Percentiles rank a stretch among this genome's conserved stretches.
phyloP scores from a whole-genome alignment of 768 basidiomycete genomes.

The Lactarius sp. region DNA sequence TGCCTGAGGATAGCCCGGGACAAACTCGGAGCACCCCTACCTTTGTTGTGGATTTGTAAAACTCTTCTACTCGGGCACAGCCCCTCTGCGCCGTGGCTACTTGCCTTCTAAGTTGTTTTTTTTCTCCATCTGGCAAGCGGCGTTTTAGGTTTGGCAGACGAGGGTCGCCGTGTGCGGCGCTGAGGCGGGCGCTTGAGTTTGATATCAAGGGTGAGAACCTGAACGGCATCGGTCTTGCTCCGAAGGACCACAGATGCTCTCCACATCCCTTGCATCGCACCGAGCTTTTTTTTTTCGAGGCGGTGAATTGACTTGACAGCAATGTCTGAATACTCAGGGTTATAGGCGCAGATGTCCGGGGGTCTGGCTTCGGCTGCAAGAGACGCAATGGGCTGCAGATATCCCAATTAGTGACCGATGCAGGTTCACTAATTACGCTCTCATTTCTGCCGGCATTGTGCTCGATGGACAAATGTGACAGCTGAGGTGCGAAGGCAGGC shows the following conservation, averaged over 20 bases:
- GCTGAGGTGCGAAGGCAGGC: conserved; percentile 13
- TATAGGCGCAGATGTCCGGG: conserved; percentile 2
- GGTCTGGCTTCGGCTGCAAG: conserved; percentile 13
- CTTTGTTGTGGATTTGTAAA: not conserved
- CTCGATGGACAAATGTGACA: conserved; percentile 11
- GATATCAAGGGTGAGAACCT: conserved; percentile 9
- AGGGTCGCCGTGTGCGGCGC: conserved; percentile 24
- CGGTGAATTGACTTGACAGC: conserved; percentile 3
- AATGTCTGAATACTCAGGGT: not conserved
- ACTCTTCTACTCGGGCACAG: not conserved
- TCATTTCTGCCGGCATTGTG: conserved; percentile 16
- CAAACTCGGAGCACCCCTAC: not conserved
- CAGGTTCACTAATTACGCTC: conserved; percentile 7
- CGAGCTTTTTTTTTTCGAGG: not conserved
- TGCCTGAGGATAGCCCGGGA: not conserved
- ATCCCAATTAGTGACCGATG: conserved; percentile 15
- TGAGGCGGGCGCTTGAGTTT: conserved; percentile 15
- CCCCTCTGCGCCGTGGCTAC: not conserved
- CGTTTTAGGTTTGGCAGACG: conserved; percentile 25
- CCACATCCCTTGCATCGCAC: not conserved
- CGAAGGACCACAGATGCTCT: not conserved
- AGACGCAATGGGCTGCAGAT: conserved; percentile 2
- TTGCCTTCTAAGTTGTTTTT: conserved; percentile 18
- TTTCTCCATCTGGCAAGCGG: conserved; percentile 19
- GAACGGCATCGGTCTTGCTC: not conserved